Evolutionary conservation across 768 basidiomycete genomes (phyloP), one percentile per base, ranked within the genome.

Genomic region (Cytidiella melzeri): DNA sequence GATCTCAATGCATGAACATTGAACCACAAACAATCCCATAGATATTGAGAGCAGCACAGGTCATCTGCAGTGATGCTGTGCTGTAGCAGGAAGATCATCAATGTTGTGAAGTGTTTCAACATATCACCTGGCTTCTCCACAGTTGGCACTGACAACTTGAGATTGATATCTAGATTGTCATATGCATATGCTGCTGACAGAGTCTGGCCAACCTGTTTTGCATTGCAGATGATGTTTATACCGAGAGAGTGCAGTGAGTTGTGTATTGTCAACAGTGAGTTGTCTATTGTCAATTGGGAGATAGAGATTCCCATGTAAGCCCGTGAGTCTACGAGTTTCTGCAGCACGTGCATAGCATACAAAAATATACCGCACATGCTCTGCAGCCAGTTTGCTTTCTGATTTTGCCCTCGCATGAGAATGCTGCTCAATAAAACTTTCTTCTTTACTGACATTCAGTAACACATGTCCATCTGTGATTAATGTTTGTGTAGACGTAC

Each of bases 81-180:
- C 2, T 44, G 41, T 3, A 73, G 56, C 13, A 52, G 64, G 23
- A 73, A 38, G 18, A 67, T 39, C 0, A 59, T 58, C 0, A 47
- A 68, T 0, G 72, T 63, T 2, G 72, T 71, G 12, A 69, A 48
- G 48, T 71, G 69, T 2, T 62, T 47, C 3, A 72, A 50, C 1
- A 53, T 60, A 0, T 57, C 57, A 3, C 54, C 43, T 1, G 39
- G 18, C 7, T 63, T 58, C 39, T 74, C 66, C 1, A 64, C 45
- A 0, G 67, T 69, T 0, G 66, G 67, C 5, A 62, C 47, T 0
- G 56, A 13, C 10, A 55, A 46, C 41, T 68, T 64, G 6, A 73
- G 50, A 36, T 69, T 57, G 4, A 73, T 60, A 51, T 76, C 72
- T 24, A 75, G 63, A 54, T 76, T 76, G 49, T 76, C 68, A 24